Base-by-base conservation (phyloP, 805 yeast species). In the Maudiozyma turicensis region DNA sequence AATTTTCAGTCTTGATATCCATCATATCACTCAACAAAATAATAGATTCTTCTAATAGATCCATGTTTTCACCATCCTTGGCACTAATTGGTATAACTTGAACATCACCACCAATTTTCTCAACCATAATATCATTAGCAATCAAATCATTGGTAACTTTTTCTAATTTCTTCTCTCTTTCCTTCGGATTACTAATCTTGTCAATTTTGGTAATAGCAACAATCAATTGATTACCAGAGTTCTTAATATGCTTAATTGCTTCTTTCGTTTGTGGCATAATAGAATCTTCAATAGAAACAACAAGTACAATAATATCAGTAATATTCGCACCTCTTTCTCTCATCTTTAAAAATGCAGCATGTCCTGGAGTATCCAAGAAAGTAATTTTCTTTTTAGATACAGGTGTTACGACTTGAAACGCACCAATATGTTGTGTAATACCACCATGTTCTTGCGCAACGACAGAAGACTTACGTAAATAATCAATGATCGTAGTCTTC, bases 251-350 rank as follows among this genome's bases (percentile, higher is more conserved):
- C 58, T 85, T 88, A 53, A 93, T 87, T 2, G 98, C 98, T 65
- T 93, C 99, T 40, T 82, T 74, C 0, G 99, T 93, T 64, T 93
- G 99, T 0, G 98, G 98, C 95, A 85, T 93, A 26, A 93, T 95
- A 0, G 96, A 86, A 68, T 93, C 99, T 64, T 93, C 97, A 2
- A 95, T 95, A 0, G 98, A 97, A 20, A 93, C 96, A 2, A 91
- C 98, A 48, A 93, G 73, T 43, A 93, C 77, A 35, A 93, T 87
- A 45, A 93, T 83, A 71, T 93, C 99, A 0, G 99, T 93, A 41
- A 90, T 79, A 55, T 80, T 83, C 0, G 99, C 98, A 43, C 99
- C 99, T 57, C 99, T 76, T 68, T 91, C 95, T 57, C 99, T 78
- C 96, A 93, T 89, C 59, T 89, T 89, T 54, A 93, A 71, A 62